Conservation (phyloP, 2,329 filamentous ascomycete genomes). For the Verticillium alfalfae region DNA sequence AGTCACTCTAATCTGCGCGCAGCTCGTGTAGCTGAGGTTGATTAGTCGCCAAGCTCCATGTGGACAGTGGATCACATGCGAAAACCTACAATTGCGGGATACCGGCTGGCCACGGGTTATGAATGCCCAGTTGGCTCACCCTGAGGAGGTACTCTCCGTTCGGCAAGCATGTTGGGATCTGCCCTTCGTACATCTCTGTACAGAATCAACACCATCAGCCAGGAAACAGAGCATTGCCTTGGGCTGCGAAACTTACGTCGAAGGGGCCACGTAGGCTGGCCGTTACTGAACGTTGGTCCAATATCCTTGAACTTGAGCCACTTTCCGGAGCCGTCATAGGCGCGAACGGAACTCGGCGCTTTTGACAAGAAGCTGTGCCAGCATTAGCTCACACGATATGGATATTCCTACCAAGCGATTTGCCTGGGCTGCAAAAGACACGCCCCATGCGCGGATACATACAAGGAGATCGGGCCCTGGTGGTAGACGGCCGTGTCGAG, state of each 20-base stretch:
- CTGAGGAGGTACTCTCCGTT: constrained; percentile 27
- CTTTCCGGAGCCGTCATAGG: constrained; percentile 28
- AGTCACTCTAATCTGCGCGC: constrained; percentile 33
- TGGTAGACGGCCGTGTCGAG: constrained; percentile 32
- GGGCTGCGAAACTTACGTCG: constrained; percentile 10
- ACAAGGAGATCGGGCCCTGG: constrained; percentile 30
- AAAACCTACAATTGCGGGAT: constrained; percentile 29
- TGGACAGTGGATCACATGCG: too few species aligned
- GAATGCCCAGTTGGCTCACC: constrained; percentile 28
- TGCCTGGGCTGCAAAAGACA: not conserved
- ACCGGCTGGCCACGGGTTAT: constrained; percentile 18
- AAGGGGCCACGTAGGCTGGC: constrained; percentile 22
- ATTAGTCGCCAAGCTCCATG: not conserved
- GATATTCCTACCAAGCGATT: not conserved
- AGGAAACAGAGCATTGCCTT: not conserved
- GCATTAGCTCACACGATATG: not conserved
- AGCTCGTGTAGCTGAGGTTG: not conserved
- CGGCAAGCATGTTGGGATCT: constrained; percentile 17
- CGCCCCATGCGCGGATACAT: constrained; percentile 9
- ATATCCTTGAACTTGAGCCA: constrained; percentile 35
- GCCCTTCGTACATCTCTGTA: not conserved
- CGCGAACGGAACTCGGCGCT: constrained; percentile 24
- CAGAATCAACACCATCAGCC: not conserved
- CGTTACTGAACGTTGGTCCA: constrained; percentile 25
- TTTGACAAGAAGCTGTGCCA: constrained; percentile 22